phyloP scores from a whole-genome alignment of 768 basidiomycete species.

The Collybiopsis luxurians region DNA sequence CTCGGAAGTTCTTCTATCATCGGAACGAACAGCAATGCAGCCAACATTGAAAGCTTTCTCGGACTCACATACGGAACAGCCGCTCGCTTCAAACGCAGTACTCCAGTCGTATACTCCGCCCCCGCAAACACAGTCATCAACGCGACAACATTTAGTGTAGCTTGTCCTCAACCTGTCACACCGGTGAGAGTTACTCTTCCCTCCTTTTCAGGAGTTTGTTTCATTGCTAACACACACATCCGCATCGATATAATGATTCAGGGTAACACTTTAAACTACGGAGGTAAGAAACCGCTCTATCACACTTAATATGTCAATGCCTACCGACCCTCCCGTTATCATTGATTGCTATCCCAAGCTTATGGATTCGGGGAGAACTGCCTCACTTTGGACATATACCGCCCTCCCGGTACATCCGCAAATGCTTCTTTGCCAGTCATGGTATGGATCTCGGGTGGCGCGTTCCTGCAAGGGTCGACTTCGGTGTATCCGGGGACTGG shows the following conservation, averaged over 20 bases:
- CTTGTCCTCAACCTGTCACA: neutral
- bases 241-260: no score
- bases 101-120: neutral
- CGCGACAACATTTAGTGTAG: neutral
- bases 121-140: neutral
- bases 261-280: neutral
- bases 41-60: neutral
- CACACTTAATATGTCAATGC: neutral
- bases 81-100: neutral
- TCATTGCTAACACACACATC: neutral
- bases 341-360: neutral
- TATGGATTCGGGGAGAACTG: neutral
- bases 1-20: neutral
- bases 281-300: neutral
- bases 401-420: neutral
- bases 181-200: neutral
- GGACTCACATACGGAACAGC: neutral
- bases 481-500: neutral
- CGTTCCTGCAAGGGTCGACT: neutral
- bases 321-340: no score
- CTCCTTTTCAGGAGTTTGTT: neutral
- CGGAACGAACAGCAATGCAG: neutral
- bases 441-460: constrained; percentile 1
- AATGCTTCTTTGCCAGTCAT: neutral
- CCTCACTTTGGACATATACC: neutral